Evolutionary conservation across 805 yeast genomes (phyloP).

Genomic region (Starmerella potacharoeniae): DNA sequence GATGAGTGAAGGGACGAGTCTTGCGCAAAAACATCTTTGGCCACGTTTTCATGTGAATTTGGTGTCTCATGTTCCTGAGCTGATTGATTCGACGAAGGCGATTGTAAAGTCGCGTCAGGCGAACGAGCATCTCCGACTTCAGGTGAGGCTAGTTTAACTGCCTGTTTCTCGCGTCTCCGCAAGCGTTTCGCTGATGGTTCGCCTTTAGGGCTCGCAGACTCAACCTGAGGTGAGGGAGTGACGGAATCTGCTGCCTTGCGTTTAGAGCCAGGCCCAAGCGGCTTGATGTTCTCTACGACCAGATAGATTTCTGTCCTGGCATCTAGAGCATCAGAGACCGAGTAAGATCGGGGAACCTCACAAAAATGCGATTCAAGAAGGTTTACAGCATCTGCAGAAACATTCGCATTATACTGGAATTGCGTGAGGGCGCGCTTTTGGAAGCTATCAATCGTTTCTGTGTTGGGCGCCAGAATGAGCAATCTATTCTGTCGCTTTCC

Average conservation of each 20-base stretch:
- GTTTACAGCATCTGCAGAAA: background rate
- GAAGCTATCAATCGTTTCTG: background rate
- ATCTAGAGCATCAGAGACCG: background rate
- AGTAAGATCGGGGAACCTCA: slow-evolving; percentile 4
- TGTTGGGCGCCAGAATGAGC: background rate
- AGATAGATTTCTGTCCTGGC: slow-evolving; percentile 2
- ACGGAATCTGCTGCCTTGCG: background rate
- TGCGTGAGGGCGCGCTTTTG: slow-evolving; percentile 1
- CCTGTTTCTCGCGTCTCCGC: background rate
- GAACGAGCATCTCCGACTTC: background rate
- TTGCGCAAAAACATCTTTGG: too few species aligned
- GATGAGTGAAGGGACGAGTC: background rate
- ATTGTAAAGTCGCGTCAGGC: background rate
- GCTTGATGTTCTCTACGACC: slow-evolving; percentile 3
- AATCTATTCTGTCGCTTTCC: background rate
- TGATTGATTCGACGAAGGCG: background rate
- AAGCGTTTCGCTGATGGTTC: background rate
- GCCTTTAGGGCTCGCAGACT: background rate
- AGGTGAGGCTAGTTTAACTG: background rate
- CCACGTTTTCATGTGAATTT: too few species aligned
- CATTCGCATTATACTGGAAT: slow-evolving; percentile 1
- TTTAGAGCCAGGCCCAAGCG: background rate
- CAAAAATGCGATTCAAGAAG: slow-evolving; percentile 10
- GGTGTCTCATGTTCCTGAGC: background rate
- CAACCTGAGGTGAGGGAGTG: background rate